Evolutionary conservation across 2,329 filamentous ascomycete genomes (phyloP).

Genomic region (Karstenula rhodostoma): DNA sequence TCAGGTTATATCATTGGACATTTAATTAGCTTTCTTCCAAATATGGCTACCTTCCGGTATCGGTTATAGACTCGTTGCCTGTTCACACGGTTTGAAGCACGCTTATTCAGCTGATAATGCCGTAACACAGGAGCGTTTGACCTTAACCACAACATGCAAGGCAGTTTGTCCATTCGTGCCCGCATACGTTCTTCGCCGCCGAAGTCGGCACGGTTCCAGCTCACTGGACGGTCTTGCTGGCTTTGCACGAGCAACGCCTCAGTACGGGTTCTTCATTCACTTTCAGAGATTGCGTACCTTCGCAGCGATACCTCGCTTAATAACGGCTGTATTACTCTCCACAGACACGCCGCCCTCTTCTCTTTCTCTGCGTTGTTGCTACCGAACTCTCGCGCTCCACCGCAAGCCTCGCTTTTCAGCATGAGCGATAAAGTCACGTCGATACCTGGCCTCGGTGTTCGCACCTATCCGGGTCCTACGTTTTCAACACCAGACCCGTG

Average conservation of each 20-base stretch:
- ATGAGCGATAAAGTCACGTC: no score
- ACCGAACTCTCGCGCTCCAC: not conserved
- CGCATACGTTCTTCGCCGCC: not conserved
- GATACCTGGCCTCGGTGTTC: not conserved
- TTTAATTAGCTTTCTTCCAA: no score
- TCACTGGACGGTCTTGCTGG: not conserved
- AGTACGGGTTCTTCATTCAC: not conserved
- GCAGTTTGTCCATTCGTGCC: not conserved
- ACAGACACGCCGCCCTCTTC: not conserved
- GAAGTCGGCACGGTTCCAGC: not conserved
- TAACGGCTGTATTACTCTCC: not conserved
- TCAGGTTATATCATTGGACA: no score
- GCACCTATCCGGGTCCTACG: not conserved
- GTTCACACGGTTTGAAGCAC: not conserved
- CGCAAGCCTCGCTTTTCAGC: not conserved
- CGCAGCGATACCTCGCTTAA: not conserved
- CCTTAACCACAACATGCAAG: not conserved
- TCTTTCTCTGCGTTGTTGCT: not conserved
- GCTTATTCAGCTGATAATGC: not conserved
- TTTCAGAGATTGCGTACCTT: not conserved
- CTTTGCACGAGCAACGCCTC: not conserved
- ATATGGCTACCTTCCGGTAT: not conserved
- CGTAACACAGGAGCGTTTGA: not conserved
- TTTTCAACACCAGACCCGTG: not conserved
- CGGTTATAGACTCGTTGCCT: not conserved